Conservation (phyloP, 805 yeast species). For the Ogataea minuta region DNA sequence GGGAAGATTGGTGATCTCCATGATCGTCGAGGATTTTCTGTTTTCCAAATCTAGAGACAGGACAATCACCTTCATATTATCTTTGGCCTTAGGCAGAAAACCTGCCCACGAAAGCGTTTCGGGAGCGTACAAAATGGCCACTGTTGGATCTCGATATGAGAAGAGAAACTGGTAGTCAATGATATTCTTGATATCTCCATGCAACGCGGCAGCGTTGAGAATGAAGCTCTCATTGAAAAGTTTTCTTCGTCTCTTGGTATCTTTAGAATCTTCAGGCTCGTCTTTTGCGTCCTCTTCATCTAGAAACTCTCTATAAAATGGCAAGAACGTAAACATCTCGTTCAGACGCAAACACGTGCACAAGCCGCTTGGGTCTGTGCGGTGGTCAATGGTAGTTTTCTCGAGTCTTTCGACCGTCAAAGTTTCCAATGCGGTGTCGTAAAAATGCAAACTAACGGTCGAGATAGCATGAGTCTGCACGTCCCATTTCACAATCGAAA, state of each 20-base stretch:
- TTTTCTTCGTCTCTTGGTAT: constrained; percentile 17
- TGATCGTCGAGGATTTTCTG: constrained; percentile 62
- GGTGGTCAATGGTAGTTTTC: constrained; percentile 42
- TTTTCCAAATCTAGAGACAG: constrained; percentile 63
- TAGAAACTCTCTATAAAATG: constrained; percentile 48
- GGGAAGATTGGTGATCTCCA: constrained; percentile 64
- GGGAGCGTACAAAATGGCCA: constrained; percentile 35
- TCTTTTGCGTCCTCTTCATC: constrained; percentile 37
- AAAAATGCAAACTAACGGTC: constrained; percentile 81
- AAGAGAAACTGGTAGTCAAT: constrained; percentile 69
- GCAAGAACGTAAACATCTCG: constrained; percentile 70
- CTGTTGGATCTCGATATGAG: constrained; percentile 79
- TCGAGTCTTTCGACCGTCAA: constrained; percentile 42
- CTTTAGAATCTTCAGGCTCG: constrained; percentile 29
- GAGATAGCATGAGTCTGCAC: constrained; percentile 47
- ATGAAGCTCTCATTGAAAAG: constrained; percentile 56
- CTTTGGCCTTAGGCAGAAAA: constrained; percentile 55
- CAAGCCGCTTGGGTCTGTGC: constrained; percentile 59
- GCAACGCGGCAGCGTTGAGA: constrained; percentile 54
- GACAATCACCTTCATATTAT: constrained; percentile 59
- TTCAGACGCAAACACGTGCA: constrained; percentile 60
- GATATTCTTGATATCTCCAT: constrained; percentile 56
- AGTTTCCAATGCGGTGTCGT: constrained; percentile 64
- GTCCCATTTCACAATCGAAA: constrained; percentile 77
- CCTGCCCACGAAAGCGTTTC: constrained; percentile 72